Evolutionary conservation across 2,329 filamentous ascomycete genomes (phyloP), one percentile per base, ranked within the genome.

Genomic region (Penicillium sclerotigenum): DNA sequence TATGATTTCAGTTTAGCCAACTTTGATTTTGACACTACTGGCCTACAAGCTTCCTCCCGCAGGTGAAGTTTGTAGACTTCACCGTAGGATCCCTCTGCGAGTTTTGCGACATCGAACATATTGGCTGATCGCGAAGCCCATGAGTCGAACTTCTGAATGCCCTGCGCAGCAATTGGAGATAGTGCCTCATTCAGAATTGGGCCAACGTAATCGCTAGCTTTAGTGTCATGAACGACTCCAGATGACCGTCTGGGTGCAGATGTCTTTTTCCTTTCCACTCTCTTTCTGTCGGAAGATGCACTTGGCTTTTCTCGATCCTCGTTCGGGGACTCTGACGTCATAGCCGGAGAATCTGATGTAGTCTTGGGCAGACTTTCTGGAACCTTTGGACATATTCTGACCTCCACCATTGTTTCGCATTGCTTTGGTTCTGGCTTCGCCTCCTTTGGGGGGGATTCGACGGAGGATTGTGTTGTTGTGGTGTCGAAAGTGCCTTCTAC

Each of bases 71-170:
- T 82, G 67, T 86, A 87, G 3, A 88, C 85, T 65, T 87, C 84
- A 52, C 83, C 83, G 65, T 85, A 88, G 1, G 84, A 86, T 2
- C 85, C 85, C 68, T 88, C 85, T 9, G 84, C 84, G 34, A 88
- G 81, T 62, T 88, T 88, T 9, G 76, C 74, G 38, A 87, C 77
- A 36, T 77, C 67, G 59, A 77, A 70, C 63, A 73, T 67, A 34
- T 68, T 69, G 6, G 67, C 72, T 3, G 71, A 73, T 13, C 72
- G 67, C 4, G 69, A 66, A 10, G 74, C 73, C 75, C 75, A 77
- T 11, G 69, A 68, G 41, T 58, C 59, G 47, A 77, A 77, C 40
- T 68, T 72, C 41, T 76, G 74, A 10, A 76, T 68, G 11, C 66
- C 68, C 41, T 71, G 67, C 0, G 72, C 69, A 2, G 72, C 71